phyloP scores from a whole-genome alignment of 164 flowering plant species.

The Vitis cinerea region DNA sequence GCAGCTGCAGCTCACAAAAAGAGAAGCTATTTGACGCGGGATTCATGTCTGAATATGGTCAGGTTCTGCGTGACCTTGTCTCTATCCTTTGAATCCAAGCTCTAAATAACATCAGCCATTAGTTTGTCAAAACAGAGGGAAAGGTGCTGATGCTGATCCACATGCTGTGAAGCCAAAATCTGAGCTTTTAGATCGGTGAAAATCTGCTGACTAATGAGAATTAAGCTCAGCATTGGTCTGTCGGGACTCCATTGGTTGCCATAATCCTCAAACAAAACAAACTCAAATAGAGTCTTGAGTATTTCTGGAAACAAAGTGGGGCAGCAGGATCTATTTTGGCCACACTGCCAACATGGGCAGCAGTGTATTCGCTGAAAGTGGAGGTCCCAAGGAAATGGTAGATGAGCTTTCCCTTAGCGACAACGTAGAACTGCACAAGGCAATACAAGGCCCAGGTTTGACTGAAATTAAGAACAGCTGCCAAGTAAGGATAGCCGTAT shows the following conservation, averaged over 20 bases:
- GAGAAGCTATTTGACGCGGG: constrained; percentile 65
- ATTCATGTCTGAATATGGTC: constrained; percentile 83
- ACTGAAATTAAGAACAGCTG: constrained; percentile 91
- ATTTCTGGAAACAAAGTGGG: constrained; percentile 40
- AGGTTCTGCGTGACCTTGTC: constrained; percentile 94
- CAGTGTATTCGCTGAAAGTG: too few species aligned
- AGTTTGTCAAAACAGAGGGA: constrained; percentile 82
- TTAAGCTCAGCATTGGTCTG: constrained; percentile 93
- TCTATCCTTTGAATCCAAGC: constrained; percentile 87
- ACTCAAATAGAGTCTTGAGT: constrained; percentile 87
- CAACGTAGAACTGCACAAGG: constrained; percentile 91
- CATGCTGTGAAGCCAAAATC: constrained; percentile 86
- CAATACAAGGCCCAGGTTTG: constrained; percentile 99
- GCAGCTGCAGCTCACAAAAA: not conserved
- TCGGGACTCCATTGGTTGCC: constrained; percentile 96
- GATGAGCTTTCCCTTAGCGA: constrained; percentile 67
- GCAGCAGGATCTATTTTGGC: constrained; percentile 11
- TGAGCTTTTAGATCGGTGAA: constrained; percentile 77
- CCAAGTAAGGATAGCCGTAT: constrained; percentile 99
- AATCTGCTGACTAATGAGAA: constrained; percentile 91
- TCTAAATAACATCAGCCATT: constrained; percentile 79
- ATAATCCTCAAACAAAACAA: constrained; percentile 86
- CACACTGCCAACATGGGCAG: too few species aligned
- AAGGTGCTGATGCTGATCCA: constrained; percentile 80
- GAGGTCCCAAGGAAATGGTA: too few species aligned